These are phyloP conservation scores for Microdochium nivale DNA, from an alignment of 2,329 filamentous ascomycete genomes.

Conservation along the genomic window DNA sequence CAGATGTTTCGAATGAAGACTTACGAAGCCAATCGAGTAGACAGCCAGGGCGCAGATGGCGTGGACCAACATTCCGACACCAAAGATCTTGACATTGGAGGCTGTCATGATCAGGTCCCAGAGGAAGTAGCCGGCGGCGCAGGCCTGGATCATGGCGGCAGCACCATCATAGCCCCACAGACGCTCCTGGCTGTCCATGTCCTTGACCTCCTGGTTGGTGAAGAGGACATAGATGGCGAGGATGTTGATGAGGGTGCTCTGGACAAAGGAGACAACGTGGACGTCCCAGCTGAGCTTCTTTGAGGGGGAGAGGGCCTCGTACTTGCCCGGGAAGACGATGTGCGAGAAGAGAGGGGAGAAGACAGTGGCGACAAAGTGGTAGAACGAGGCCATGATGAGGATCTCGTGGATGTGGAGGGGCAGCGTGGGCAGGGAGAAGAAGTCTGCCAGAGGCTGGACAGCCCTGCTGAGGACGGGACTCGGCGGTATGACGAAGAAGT, in stretches of 20 bases:
- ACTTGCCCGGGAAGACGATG: constrained; percentile 52
- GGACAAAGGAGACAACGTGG: constrained; percentile 75
- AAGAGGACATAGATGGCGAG: constrained; percentile 69
- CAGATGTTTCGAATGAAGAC: no score
- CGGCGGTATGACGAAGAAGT: constrained; percentile 60
- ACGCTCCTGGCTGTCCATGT: constrained; percentile 58
- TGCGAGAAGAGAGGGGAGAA: constrained; percentile 60
- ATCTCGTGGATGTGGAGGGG: constrained; percentile 75
- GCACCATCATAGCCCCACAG: constrained; percentile 72
- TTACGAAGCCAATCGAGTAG: constrained; percentile 71
- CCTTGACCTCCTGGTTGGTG: constrained; percentile 56
- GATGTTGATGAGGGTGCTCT: constrained; percentile 62
- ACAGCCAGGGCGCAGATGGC: constrained; percentile 66
- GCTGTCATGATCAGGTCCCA: constrained; percentile 71
- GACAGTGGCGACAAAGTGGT: constrained; percentile 58
- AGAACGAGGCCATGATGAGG: constrained; percentile 54
- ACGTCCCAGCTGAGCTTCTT: constrained; percentile 78
- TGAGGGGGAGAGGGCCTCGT: constrained; percentile 49
- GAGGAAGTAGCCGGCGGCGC: constrained; percentile 74
- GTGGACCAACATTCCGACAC: constrained; percentile 68
- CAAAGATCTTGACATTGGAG: constrained; percentile 62
- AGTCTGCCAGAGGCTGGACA: constrained; percentile 56
- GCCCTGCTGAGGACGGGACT: constrained; percentile 47
- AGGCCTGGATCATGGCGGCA: constrained; percentile 63
- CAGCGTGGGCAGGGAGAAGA: constrained; percentile 53